Conservation (phyloP, 768 basidiomycete genomes). For the Amanita pseudoporphyria region DNA sequence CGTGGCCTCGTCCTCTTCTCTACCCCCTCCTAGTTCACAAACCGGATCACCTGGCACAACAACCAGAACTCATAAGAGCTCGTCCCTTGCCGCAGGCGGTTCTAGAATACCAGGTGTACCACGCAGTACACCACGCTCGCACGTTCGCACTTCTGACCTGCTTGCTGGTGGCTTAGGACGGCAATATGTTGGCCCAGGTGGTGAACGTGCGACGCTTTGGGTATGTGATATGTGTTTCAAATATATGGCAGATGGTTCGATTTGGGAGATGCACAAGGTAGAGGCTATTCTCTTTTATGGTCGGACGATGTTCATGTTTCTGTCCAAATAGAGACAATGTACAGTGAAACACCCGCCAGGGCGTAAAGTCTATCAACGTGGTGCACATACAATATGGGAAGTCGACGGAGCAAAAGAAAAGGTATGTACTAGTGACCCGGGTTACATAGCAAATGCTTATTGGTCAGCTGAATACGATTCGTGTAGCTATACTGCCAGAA, state of each 20-base stretch:
- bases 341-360: slow-evolving; percentile 71
- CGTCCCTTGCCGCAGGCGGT: slow-evolving; percentile 11
- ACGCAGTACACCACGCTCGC: slow-evolving; percentile 44
- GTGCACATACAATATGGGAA: slow-evolving; percentile 89
- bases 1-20: slow-evolving; percentile 10
- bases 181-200: slow-evolving; percentile 22
- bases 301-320: not conserved
- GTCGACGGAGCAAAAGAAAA: slow-evolving; percentile 85
- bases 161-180: slow-evolving; percentile 54
- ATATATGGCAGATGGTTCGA: slow-evolving; percentile 72
- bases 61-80: slow-evolving; percentile 10
- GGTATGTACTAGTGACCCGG: slow-evolving; percentile 30
- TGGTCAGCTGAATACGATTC: slow-evolving; percentile 2
- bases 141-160: slow-evolving; percentile 67
- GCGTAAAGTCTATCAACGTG: slow-evolving; percentile 80
- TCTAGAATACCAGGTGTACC: slow-evolving; percentile 40
- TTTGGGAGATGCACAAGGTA: slow-evolving; percentile 62
- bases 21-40: slow-evolving; percentile 14
- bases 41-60: slow-evolving; percentile 7
- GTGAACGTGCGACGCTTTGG: slow-evolving; percentile 53
- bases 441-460: not conserved
- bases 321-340: slow-evolving; percentile 50
- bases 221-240: slow-evolving; percentile 96
- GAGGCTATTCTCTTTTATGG: slow-evolving; percentile 19
- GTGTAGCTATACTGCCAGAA: slow-evolving; percentile 92